Base-by-base conservation (phyloP, 2,329 filamentous ascomycete species). In the Trichoderma koningiopsis region DNA sequence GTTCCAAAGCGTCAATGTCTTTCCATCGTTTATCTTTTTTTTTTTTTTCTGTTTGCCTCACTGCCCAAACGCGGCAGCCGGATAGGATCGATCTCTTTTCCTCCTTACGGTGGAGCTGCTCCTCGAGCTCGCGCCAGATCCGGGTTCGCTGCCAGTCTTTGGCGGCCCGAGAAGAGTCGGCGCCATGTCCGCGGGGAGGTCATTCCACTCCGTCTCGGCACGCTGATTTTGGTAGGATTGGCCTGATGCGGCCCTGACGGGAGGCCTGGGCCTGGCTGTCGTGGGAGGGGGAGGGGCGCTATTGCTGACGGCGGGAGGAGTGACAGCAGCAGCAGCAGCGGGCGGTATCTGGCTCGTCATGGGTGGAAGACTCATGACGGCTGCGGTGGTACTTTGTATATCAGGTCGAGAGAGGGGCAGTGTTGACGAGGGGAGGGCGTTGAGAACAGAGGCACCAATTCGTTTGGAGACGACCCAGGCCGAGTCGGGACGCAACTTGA, bases 151-250 rank as follows among this genome's bases (percentile, higher is more conserved):
- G 22, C 72, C 72, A 40, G 65, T 78, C 55, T 74, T 73, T 5
- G 73, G 77, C 64, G 74, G 76, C 11, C 66, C 74, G n/a, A 76
- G 75, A 49, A 78, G 55, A 72, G 76, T 69, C 24, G 77, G 75
- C 13, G 85, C 77, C 86, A 90, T 89, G 63, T 90, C 88, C 11
- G 83, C 81, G 0, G 88, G 88, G 11, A 91, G 74, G 75, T 91
- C 88, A 78, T 91, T 91, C 88, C 88, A 91, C 75, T 90, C 88
- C 35, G 79, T 87, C 24, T 86, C 84, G 3, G 88, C 85, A 7
- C 88, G 82, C 72, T 81, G 78, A 70, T 87, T 89, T 77, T 90
- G 88, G 76, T 84, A 90, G 0, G 87, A 89, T 58, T 81, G 77
- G 4, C 80, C 79, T 19, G 77, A 74, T 8, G 66, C 55, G 3